Evolutionary conservation across 129 eudicot genomes (phyloP).

Genomic region (Lactuca sativa): DNA sequence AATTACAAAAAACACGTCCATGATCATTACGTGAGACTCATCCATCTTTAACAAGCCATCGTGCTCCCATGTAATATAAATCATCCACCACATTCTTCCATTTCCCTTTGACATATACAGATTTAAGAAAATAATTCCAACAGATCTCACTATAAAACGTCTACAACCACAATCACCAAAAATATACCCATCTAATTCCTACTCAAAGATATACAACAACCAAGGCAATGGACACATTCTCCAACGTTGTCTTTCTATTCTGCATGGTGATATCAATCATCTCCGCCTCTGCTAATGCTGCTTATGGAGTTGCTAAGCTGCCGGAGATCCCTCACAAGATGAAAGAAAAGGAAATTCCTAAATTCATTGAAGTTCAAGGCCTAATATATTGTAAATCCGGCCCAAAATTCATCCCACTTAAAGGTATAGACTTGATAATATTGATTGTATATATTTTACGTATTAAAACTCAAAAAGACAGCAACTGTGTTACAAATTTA

Average conservation of each 20-base stretch:
- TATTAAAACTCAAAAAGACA: no score
- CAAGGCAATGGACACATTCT: slow-evolving; percentile 26
- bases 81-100: slow-evolving; percentile 5
- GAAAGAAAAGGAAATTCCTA: slow-evolving; percentile 13
- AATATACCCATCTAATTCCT: background rate
- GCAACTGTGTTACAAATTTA: background rate
- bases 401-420: slow-evolving; percentile 37
- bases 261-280: background rate
- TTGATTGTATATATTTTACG: background rate
- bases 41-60: slow-evolving; percentile 20
- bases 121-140: background rate
- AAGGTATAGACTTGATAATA: slow-evolving; percentile 26
- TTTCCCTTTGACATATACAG: background rate
- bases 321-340: slow-evolving; percentile 11
- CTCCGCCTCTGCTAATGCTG: slow-evolving; percentile 15
- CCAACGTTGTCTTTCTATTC: slow-evolving; percentile 13
- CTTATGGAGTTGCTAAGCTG: slow-evolving; percentile 16
- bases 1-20: background rate
- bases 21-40: background rate
- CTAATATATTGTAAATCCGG: slow-evolving; percentile 52
- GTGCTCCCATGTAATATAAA: slow-evolving; percentile 30
- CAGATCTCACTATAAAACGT: slow-evolving; percentile 23
- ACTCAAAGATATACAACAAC: slow-evolving; percentile 1
- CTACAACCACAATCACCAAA: slow-evolving; percentile 17
- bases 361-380: slow-evolving; percentile 45